phyloP scores from a whole-genome alignment of 2,329 filamentous ascomycete genomes.

The Fusarium hostae region DNA sequence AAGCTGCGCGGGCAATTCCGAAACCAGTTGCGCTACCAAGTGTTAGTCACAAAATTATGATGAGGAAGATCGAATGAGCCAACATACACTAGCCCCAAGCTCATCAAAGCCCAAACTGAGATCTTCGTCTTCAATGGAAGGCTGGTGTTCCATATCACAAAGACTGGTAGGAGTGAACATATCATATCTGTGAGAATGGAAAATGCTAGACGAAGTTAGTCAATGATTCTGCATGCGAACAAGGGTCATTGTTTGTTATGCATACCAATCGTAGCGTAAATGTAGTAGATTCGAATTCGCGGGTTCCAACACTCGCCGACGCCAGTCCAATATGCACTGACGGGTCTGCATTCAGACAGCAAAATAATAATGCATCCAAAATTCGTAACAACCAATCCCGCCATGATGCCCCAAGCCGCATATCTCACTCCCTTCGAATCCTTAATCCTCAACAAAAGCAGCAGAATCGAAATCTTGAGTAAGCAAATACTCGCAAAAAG shows the following conservation, averaged over 20 bases:
- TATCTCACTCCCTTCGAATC: slow-evolving; percentile 47
- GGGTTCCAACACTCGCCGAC: slow-evolving; percentile 47
- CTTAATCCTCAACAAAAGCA: slow-evolving; percentile 56
- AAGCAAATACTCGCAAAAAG: slow-evolving; percentile 54
- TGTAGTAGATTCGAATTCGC: slow-evolving; percentile 48
- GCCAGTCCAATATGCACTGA: slow-evolving; percentile 48
- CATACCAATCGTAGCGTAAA: slow-evolving; percentile 48
- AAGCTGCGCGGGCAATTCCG: slow-evolving; percentile 35
- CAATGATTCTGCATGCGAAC: neutral
- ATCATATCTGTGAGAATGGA: slow-evolving; percentile 35
- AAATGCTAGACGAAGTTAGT: slow-evolving; percentile 2
- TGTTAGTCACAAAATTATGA: neutral
- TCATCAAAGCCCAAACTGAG: slow-evolving; percentile 48
- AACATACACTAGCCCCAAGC: slow-evolving; percentile 43
- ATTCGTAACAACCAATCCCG: slow-evolving; percentile 48
- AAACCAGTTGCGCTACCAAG: slow-evolving; percentile 33
- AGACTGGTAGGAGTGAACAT: slow-evolving; percentile 45
- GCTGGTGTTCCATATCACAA: slow-evolving; percentile 49
- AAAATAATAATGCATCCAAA: slow-evolving; percentile 48
- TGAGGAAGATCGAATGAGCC: fast-evolving
- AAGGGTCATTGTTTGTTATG: neutral
- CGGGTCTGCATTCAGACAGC: slow-evolving; percentile 48
- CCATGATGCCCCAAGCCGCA: slow-evolving; percentile 48
- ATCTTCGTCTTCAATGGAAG: slow-evolving; percentile 47
- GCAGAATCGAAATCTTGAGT: slow-evolving; percentile 55